Evolutionary conservation across 176 grass and related monocot species (phyloP).

Genomic region (Pharus latifolius): DNA sequence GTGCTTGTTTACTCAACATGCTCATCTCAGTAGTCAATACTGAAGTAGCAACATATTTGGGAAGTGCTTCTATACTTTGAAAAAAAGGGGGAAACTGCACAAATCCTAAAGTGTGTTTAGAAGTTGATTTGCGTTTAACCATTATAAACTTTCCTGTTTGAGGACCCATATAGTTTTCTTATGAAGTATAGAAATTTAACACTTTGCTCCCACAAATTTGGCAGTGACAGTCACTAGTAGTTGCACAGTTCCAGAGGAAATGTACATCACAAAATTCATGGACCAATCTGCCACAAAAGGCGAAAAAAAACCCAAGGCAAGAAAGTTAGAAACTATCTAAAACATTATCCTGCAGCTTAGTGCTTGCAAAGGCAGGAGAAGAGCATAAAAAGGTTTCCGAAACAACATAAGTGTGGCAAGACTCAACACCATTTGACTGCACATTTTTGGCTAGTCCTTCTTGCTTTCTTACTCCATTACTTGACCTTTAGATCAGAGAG

Average conservation of each 20-base stretch:
- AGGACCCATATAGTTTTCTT: not conserved
- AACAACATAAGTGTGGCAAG: constrained; percentile 15
- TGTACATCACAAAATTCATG: not conserved
- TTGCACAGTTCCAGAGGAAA: constrained; percentile 7
- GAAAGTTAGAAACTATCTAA: not conserved
- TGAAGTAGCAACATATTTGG: constrained; percentile 1
- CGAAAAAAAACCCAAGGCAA: no score
- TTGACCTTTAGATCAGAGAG: constrained; percentile 29
- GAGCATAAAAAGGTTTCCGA: not conserved
- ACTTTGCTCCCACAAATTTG: not conserved
- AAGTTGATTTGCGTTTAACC: constrained; percentile 13
- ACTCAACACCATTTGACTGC: constrained; percentile 15
- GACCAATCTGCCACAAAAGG: constrained; percentile 4
- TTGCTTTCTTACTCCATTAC: not conserved
- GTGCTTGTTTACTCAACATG: constrained; percentile 16
- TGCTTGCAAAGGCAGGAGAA: constrained; percentile 13
- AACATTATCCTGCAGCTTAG: constrained; percentile 32
- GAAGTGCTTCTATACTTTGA: not conserved
- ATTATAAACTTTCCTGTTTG: not conserved
- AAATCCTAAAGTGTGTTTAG: not conserved
- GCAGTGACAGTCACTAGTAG: not conserved
- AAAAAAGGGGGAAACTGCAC: not conserved
- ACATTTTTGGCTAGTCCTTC: not conserved
- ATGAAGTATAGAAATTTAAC: not conserved
- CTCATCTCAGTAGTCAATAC: not conserved